phyloP scores from a whole-genome alignment of 2,329 filamentous ascomycete genomes.

The Alternaria novae-zelandiae region DNA sequence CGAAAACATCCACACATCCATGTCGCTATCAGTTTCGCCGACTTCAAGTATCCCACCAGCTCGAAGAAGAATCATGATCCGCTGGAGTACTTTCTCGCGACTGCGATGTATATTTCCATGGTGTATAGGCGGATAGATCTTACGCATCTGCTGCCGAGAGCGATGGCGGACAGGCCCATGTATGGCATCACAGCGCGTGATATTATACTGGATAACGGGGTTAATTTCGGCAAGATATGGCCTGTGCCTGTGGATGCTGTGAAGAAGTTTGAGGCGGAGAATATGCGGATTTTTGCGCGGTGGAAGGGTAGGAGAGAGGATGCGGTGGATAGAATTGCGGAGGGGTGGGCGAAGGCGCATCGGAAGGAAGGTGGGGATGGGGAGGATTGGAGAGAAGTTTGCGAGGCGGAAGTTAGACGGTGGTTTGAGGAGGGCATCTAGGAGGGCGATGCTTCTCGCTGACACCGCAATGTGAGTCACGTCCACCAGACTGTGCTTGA shows the following conservation, averaged over 20 bases:
- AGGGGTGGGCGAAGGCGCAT: neutral
- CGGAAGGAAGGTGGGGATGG: neutral
- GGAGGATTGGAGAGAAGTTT: neutral
- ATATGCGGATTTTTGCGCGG: neutral
- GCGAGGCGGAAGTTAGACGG: neutral
- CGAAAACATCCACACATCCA: neutral
- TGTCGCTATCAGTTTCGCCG: neutral
- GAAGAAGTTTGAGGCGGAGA: neutral
- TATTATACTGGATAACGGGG: neutral
- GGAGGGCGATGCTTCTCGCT: neutral
- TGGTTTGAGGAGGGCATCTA: neutral
- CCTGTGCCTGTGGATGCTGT: neutral
- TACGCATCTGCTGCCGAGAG: neutral
- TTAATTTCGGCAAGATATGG: neutral
- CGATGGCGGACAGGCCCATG: neutral
- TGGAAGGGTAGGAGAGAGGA: neutral
- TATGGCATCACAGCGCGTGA: neutral
- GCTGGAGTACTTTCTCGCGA: neutral
- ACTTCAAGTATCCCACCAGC: neutral
- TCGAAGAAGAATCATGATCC: neutral
- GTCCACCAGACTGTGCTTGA: neutral
- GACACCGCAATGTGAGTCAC: neutral
- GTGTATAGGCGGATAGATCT: neutral
- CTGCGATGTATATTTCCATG: neutral
- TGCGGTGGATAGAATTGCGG: neutral